A percentile compares a stretch with the other conserved stretches of the same genome.
Evolutionary conservation across 805 yeast species (phyloP).

Genomic region (Candida argentea): DNA sequence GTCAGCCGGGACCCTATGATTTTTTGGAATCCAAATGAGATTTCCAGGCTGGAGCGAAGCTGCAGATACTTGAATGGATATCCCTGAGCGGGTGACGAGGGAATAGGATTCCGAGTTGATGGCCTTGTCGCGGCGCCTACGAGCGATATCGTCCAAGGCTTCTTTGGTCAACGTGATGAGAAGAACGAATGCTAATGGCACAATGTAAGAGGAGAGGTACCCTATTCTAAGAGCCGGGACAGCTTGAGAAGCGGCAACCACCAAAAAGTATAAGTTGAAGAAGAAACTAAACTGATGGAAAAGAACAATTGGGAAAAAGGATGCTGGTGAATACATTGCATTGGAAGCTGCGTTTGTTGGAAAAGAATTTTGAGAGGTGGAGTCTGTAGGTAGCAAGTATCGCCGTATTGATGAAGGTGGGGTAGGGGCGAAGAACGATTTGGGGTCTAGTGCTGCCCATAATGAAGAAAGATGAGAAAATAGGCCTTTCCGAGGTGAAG

Average conservation of each 20-base stretch:
- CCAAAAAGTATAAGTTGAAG: conserved; percentile 81
- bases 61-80: conserved; percentile 2
- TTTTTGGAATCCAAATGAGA: conserved; percentile 67
- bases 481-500: too few species aligned
- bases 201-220: conserved; percentile 83
- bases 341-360: conserved; percentile 76
- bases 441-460: too few species aligned
- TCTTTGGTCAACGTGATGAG: conserved; percentile 92
- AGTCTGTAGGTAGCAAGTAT: too few species aligned
- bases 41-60: conserved; percentile 61
- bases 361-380: too few species aligned
- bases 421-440: too few species aligned
- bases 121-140: conserved; percentile 84
- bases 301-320: conserved; percentile 80
- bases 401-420: too few species aligned
- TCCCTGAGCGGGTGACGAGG: conserved; percentile 33
- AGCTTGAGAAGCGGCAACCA: conserved; percentile 91
- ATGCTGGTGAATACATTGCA: conserved; percentile 84
- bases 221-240: conserved; percentile 89
- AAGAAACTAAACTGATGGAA: conserved; percentile 97
- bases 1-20: conserved; percentile 89
- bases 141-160: conserved; percentile 85
- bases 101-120: conserved; percentile 79
- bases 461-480: too few species aligned
- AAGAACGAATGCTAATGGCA: conserved; percentile 88